These are phyloP conservation scores for Phyllostachys edulis DNA, from an alignment of 176 grass and related monocot genomes.

Conservation along the genomic window DNA sequence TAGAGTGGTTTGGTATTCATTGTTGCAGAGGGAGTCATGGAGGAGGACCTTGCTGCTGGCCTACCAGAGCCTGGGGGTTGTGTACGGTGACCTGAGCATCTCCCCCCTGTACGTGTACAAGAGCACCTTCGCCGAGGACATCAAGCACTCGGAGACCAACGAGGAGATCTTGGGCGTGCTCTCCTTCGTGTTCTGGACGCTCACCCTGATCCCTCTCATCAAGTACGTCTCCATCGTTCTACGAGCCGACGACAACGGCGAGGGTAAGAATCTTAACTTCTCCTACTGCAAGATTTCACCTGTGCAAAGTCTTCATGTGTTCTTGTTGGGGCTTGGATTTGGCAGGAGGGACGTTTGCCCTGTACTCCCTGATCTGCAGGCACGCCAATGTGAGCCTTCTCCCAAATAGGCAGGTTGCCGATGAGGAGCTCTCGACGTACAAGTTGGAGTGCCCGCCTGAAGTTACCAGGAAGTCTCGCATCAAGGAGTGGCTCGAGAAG, in stretches of 20 bases:
- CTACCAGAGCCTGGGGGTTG: conserved; percentile 94
- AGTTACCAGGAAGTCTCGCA: conserved; percentile 16
- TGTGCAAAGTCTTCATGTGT: neutral
- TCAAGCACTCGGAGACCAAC: conserved; percentile 86
- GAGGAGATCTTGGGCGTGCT: conserved; percentile 91
- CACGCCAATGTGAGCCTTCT: conserved; percentile 94
- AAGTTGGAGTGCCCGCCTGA: conserved; percentile 57
- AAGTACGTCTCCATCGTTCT: conserved; percentile 99
- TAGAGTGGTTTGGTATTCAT: neutral
- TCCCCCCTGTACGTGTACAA: conserved; percentile 97
- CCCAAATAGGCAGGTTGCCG: conserved; percentile 84
- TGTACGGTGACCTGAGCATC: conserved; percentile 96
- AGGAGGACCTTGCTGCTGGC: conserved; percentile 73
- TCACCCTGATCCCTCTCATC: conserved; percentile 85
- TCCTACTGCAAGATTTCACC: neutral
- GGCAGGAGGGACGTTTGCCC: conserved; percentile 81
- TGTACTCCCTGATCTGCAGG: conserved; percentile 95
- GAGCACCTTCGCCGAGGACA: conserved; percentile 99
- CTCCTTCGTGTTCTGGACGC: conserved; percentile 95
- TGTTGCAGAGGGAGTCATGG: conserved; percentile 70
- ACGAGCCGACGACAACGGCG: conserved; percentile 90
- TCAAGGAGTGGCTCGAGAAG: conserved; percentile 78
- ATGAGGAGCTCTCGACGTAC: conserved; percentile 93
- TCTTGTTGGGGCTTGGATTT: neutral
- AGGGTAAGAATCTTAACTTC: conserved; percentile 36